Conservation (phyloP, 1,284 basidiomycete species). For the Dichomitus squalens region DNA sequence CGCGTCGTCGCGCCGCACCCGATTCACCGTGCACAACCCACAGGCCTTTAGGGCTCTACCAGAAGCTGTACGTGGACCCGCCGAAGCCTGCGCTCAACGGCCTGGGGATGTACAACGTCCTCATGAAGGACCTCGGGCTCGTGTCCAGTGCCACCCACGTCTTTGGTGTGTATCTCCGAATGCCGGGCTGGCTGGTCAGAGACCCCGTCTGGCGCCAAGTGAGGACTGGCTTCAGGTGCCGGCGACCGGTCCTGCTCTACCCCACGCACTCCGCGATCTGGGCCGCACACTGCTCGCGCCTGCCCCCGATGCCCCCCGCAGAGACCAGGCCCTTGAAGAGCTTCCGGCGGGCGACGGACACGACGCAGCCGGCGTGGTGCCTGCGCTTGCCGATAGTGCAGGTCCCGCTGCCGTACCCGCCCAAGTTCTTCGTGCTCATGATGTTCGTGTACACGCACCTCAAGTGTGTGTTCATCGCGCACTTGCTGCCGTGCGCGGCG, state of each 20-base stretch:
- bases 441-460: constrained; percentile 22
- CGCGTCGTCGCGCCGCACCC: background rate
- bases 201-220: constrained; percentile 7
- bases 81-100: constrained; percentile 13
- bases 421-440: constrained; percentile 15
- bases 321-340: background rate
- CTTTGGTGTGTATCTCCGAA: constrained; percentile 21
- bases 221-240: background rate
- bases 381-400: constrained; percentile 24
- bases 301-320: constrained; percentile 18
- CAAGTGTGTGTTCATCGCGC: constrained; percentile 8
- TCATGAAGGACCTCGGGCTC: constrained; percentile 24
- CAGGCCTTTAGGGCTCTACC: constrained; percentile 15
- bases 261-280: constrained; percentile 27
- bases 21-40: background rate
- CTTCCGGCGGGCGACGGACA: constrained; percentile 1
- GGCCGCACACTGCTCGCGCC: constrained; percentile 23
- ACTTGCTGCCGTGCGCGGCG: constrained; percentile 9
- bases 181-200: background rate
- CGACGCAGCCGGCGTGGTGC: background rate
- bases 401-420: constrained; percentile 21
- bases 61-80: constrained; percentile 16
- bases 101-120: constrained; percentile 17
- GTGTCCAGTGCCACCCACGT: constrained; percentile 23
- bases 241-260: constrained; percentile 18